Evolutionary conservation across 495 filamentous ascomycete species (phyloP), one percentile per base, ranked within the genome.

Genomic region (Pseudotulostoma volvatum): DNA sequence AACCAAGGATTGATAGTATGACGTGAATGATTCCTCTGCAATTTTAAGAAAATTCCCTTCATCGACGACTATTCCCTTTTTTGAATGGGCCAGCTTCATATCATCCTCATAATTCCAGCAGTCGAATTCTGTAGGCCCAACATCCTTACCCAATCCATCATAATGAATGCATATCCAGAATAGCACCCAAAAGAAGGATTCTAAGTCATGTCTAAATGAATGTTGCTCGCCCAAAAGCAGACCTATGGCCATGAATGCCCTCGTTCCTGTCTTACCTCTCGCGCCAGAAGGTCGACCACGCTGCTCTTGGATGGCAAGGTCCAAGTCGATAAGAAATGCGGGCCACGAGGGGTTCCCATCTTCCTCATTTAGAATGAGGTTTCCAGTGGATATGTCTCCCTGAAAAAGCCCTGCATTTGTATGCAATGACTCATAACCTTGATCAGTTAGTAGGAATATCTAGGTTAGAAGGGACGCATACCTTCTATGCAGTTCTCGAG

Each of bases 131-230:
- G 36, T 7, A 30, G 40, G 11, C 11, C 38, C 44, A 17, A 32
- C 38, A 13, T 19, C 37, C 16, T 50, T 42, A 23, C 40, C 39
- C 17, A 42, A 54, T 9, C 50, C 53, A 7, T 60, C 19, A 36
- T 49, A 60, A 34, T 68, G 55, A 18, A 68, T 56, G 42, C 53
- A 66, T 34, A 69, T 60, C 60, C 57, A 66, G 40, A 67, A 70
- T 0, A 72, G 38, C 14, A 73, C 64, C 60, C 59, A 71, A 43
- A 72, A 71, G 48, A 73, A 68, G 16, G 60, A 72, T 50, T 73
- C 64, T n/a, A 73, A 55, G 13, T 56, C 47, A 31, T 56, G 48
- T 34, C 51, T 54, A 31, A 48, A 50, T 30, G 40, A 51, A 36
- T 51, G 44, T 36, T 34, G 30, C 38, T 56, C 46, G 5, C 49